Conservation (phyloP, 2,329 filamentous ascomycete genomes). For the Calonectria hongkongensis region DNA sequence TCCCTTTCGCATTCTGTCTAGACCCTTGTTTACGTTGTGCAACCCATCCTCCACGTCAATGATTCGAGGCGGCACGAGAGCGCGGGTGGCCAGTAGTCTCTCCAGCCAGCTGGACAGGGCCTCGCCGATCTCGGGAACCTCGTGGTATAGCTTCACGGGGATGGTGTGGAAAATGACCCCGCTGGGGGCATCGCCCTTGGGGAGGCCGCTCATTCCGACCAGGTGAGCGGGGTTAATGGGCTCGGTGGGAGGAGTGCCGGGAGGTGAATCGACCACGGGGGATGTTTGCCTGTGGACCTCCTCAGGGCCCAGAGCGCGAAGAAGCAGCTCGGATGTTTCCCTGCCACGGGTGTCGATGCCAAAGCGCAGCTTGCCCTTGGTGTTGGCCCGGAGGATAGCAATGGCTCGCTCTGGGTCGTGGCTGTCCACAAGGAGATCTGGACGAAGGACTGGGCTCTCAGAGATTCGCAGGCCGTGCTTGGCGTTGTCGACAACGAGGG, state of each 20-base stretch:
- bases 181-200: conserved; percentile 69
- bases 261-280: conserved; percentile 57
- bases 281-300: conserved; percentile 63
- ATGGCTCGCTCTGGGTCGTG: conserved; percentile 79
- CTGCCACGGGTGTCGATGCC: conserved; percentile 81
- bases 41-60: conserved; percentile 78
- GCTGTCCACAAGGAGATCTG: conserved; percentile 82
- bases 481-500: conserved; percentile 79
- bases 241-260: conserved; percentile 60
- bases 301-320: conserved; percentile 59
- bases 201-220: conserved; percentile 80
- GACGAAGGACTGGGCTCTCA: conserved; percentile 62
- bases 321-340: conserved; percentile 76
- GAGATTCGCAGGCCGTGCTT: conserved; percentile 78
- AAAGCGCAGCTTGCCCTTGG: conserved; percentile 76
- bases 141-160: conserved; percentile 86
- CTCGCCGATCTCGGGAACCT: conserved; percentile 77
- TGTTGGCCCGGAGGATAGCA: conserved; percentile 76
- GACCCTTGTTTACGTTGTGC: conserved; percentile 78
- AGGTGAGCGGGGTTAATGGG: conserved; percentile 70
- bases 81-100: conserved; percentile 72
- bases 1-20: conserved; percentile 80
- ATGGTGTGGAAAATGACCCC: conserved; percentile 77
- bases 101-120: conserved; percentile 81
- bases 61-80: conserved; percentile 78